These are phyloP conservation scores for Termitomyces sp. DNA, from an alignment of 768 basidiomycete genomes.

Conservation along the genomic window DNA sequence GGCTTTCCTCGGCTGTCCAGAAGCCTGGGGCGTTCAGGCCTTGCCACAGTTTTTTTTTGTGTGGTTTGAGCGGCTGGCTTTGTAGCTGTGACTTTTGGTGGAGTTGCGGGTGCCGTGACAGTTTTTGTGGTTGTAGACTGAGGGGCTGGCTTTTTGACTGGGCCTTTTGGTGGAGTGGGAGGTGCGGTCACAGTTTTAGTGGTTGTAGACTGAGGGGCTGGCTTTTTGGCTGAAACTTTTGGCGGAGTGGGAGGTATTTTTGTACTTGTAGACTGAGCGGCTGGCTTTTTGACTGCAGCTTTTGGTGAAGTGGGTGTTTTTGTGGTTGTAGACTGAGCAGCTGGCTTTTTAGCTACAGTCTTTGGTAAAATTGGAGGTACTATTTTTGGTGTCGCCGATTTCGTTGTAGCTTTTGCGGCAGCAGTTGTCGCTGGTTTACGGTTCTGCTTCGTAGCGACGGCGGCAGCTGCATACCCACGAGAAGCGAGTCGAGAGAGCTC, in stretches of 20 bases:
- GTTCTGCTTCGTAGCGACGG: slow-evolving; percentile 8
- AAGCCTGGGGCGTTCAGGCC: background rate
- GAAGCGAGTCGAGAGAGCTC: slow-evolving; percentile 6
- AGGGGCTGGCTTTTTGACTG: background rate
- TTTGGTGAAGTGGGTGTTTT: background rate
- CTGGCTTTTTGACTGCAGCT: background rate
- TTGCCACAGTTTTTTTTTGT: background rate
- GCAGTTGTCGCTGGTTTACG: slow-evolving; percentile 2
- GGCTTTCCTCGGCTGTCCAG: background rate
- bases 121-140: background rate
- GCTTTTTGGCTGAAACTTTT: no score
- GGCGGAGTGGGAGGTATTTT: no score
- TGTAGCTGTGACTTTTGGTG: no score
- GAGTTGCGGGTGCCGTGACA: no score
- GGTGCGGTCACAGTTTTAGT: background rate
- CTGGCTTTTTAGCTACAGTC: background rate
- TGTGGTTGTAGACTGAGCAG: no score
- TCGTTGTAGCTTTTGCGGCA: background rate
- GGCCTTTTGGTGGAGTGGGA: background rate
- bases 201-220: background rate
- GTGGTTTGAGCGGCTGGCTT: background rate
- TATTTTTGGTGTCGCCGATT: background rate
- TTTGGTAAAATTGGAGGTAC: background rate
- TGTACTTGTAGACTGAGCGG: no score
- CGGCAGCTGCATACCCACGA: slow-evolving; percentile 9